Conservation (phyloP, 495 filamentous ascomycete genomes). For the Penicillium antarcticum region DNA sequence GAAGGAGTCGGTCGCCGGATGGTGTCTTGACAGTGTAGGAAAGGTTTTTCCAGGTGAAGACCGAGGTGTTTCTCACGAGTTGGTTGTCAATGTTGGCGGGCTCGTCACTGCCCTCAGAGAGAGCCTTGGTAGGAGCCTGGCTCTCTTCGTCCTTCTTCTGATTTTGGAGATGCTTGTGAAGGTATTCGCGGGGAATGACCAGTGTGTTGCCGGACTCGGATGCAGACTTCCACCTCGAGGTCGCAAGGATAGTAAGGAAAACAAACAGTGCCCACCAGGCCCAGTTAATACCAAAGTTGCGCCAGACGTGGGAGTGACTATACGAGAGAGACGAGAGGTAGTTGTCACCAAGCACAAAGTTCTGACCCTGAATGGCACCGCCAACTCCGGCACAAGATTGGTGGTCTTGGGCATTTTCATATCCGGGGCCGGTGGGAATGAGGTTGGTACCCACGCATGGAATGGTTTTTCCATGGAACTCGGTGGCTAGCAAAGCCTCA, state of each 20-base stretch:
- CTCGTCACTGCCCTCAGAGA: slow-evolving; percentile 10
- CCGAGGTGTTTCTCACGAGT: slow-evolving; percentile 45
- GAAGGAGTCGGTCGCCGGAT: slow-evolving; percentile 42
- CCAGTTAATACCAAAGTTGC: slow-evolving; percentile 46
- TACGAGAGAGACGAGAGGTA: slow-evolving; percentile 52
- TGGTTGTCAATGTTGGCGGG: slow-evolving; percentile 3
- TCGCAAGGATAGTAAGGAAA: slow-evolving; percentile 34
- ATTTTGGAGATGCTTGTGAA: slow-evolving; percentile 14
- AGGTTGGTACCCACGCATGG: slow-evolving; percentile 48
- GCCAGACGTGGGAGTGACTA: slow-evolving; percentile 42
- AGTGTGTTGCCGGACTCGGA: slow-evolving; percentile 30
- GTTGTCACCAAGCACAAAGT: slow-evolving; percentile 38
- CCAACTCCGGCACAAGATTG: slow-evolving; percentile 54
- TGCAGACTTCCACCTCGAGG: slow-evolving; percentile 32
- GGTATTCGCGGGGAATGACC: slow-evolving; percentile 39
- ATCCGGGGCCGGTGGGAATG: slow-evolving; percentile 34
- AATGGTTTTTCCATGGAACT: slow-evolving; percentile 55
- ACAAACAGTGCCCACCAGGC: slow-evolving; percentile 44
- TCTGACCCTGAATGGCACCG: slow-evolving; percentile 42
- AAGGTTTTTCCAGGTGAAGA: slow-evolving; percentile 61
- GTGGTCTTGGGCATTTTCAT: slow-evolving; percentile 21
- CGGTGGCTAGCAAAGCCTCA: slow-evolving; percentile 63
- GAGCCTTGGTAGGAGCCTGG: slow-evolving; percentile 20
- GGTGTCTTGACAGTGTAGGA: slow-evolving; percentile 49
- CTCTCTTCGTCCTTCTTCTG: slow-evolving; percentile 31